These are phyloP conservation scores for Cyclostephanos invisitatus DNA, from an alignment of 108 stramenopile genomes.

Conservation along the genomic window DNA sequence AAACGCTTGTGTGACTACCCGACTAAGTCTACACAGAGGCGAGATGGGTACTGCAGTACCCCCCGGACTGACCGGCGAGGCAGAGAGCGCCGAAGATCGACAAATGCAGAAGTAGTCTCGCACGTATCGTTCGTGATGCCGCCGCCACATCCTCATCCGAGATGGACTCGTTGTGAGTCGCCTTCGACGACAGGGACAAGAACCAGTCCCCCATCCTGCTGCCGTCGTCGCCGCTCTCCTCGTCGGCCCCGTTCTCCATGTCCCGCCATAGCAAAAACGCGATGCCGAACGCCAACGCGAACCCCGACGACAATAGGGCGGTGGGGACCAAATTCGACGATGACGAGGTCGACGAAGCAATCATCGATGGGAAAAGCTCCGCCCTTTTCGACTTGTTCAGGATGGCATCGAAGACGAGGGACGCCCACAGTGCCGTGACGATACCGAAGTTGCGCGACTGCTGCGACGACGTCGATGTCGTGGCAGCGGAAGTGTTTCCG, in stretches of 20 bases:
- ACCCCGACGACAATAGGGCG: conserved; percentile 36
- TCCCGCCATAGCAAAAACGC: conserved; percentile 41
- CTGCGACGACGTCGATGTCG: too few species aligned
- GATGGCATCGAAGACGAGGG: conserved; percentile 35
- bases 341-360: background rate
- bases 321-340: conserved; percentile 6
- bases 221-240: background rate
- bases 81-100: too few species aligned
- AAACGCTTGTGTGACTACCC: too few species aligned
- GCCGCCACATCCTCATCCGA: too few species aligned
- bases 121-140: too few species aligned
- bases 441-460: conserved; percentile 38
- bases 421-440: conserved; percentile 35
- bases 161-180: too few species aligned
- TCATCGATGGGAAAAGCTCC: conserved; percentile 21
- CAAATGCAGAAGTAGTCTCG: too few species aligned
- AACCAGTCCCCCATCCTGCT: conserved; percentile 28
- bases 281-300: conserved; percentile 22
- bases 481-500: too few species aligned
- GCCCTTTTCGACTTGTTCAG: conserved; percentile 32
- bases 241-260: conserved; percentile 29
- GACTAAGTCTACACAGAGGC: too few species aligned
- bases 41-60: too few species aligned
- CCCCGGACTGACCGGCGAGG: too few species aligned
- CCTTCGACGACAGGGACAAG: conserved; percentile 17